These are phyloP conservation scores for Microbotryomycetes sp. DNA, from an alignment of 1,284 basidiomycete species.

Conservation along the genomic window DNA sequence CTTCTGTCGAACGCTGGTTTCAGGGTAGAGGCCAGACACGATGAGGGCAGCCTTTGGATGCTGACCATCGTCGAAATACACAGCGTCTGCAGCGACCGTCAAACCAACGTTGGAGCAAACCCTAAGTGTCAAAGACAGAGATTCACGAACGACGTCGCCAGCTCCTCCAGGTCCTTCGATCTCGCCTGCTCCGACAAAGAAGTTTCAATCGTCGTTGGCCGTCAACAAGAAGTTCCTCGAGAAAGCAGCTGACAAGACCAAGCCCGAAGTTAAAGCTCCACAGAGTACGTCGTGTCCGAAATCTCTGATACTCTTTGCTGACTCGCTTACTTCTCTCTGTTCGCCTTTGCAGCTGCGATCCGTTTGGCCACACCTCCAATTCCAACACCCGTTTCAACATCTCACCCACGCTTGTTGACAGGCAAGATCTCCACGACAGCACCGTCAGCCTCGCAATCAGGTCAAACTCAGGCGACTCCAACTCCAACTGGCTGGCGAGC, in stretches of 20 bases:
- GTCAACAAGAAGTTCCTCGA: constrained; percentile 92
- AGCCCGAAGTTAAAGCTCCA: constrained; percentile 19
- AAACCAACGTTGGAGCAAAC: background rate
- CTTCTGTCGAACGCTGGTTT: too few relatives aligned
- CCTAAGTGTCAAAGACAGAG: constrained; percentile 3
- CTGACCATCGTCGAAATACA: too few relatives aligned
- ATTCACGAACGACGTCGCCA: background rate
- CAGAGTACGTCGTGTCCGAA: background rate
- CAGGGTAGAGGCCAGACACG: too few relatives aligned
- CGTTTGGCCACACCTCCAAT: constrained; percentile 65
- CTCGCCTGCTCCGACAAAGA: constrained; percentile 58
- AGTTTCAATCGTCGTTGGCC: constrained; percentile 69
- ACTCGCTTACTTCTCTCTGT: background rate
- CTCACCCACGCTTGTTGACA: constrained; percentile 38
- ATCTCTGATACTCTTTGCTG: background rate
- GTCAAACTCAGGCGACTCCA: constrained; percentile 33
- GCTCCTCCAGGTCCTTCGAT: constrained; percentile 33
- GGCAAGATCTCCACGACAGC: constrained; percentile 41
- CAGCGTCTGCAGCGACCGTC: background rate
- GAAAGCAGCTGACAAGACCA: constrained; percentile 53
- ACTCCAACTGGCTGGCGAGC: background rate
- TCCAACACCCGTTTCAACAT: constrained; percentile 53
- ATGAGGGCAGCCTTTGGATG: too few relatives aligned
- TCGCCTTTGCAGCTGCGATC: background rate
- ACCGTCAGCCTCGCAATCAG: constrained; percentile 39